Conservation (phyloP, 768 basidiomycete species). For the Russula sp. region DNA sequence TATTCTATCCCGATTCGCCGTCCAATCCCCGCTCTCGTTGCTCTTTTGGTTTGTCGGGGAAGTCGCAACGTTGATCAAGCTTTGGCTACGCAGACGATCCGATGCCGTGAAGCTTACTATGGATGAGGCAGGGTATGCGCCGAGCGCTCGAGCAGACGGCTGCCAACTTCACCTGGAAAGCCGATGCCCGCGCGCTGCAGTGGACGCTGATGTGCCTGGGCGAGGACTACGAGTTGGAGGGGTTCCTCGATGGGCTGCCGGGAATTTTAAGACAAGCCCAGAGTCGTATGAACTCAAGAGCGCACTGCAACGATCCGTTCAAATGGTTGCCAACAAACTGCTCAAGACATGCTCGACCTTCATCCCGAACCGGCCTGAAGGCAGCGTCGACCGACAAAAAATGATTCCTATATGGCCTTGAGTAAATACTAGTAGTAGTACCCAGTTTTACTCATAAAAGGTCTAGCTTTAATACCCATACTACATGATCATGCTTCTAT, state of each 20-base stretch:
- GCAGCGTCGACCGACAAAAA: constrained; percentile 14
- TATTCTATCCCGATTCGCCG: constrained; percentile 12
- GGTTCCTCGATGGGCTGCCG: constrained; percentile 13
- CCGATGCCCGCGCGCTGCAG: neutral
- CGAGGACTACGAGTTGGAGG: neutral
- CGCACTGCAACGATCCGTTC: neutral
- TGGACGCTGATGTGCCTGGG: constrained; percentile 14
- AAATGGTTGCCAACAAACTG: neutral
- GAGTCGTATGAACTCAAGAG: neutral
- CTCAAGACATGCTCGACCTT: constrained; percentile 2
- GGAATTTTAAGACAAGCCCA: neutral
- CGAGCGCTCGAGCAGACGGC: constrained; percentile 4
- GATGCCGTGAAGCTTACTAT: neutral
- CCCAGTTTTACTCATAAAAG: no score
- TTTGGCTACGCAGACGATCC: neutral
- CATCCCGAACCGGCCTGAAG: neutral
- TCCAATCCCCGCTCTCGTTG: constrained; percentile 17
- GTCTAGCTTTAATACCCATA: no score
- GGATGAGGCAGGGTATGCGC: constrained; percentile 11
- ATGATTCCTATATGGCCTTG: no score
- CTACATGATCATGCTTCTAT: no score
- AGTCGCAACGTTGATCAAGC: neutral
- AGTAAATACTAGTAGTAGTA: no score
- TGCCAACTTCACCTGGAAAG: neutral
- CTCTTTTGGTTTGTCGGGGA: constrained; percentile 2